These are phyloP conservation scores for Plectosphaerella plurivora DNA, from an alignment of 2,329 filamentous ascomycete species.

Conservation along the genomic window DNA sequence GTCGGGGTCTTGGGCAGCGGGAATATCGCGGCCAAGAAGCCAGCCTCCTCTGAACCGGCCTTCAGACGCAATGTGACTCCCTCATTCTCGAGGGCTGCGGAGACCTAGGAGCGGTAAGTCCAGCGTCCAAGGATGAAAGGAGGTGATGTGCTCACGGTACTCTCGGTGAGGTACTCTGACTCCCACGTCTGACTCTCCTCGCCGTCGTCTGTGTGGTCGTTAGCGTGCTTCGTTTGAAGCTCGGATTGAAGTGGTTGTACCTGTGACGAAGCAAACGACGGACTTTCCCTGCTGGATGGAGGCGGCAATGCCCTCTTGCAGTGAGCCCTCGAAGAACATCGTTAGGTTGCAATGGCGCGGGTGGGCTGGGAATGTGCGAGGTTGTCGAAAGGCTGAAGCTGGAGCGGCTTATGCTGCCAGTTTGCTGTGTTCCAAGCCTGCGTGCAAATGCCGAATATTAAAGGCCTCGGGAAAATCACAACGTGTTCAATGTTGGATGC, in stretches of 20 bases:
- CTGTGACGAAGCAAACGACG: slow-evolving; percentile 80
- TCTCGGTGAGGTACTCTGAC: slow-evolving; percentile 57
- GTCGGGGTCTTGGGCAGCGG: slow-evolving; percentile 75
- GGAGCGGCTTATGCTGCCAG: not conserved
- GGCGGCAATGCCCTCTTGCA: slow-evolving; percentile 75
- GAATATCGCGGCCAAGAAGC: slow-evolving; percentile 77
- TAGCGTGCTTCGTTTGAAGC: not conserved
- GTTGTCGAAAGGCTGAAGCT: not conserved
- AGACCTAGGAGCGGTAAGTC: not conserved
- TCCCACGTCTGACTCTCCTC: slow-evolving; percentile 72
- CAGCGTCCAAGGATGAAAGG: not conserved
- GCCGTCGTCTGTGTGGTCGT: slow-evolving; percentile 52
- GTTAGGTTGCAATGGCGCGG: not conserved
- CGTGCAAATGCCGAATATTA: not conserved
- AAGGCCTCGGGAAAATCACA: not conserved
- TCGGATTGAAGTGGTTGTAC: slow-evolving; percentile 36
- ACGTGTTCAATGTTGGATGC: not conserved
- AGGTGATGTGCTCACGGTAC: slow-evolving; percentile 39
- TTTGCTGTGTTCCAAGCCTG: not conserved
- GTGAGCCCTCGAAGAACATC: slow-evolving; percentile 75
- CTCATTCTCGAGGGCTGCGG: slow-evolving; percentile 26
- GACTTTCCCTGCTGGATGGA: slow-evolving; percentile 73
- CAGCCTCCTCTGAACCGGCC: slow-evolving; percentile 74
- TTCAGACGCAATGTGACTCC: slow-evolving; percentile 67
- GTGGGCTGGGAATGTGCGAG: not conserved